A percentile compares a stretch with the other conserved stretches of the same genome.
Conservation (phyloP, 176 grass and related monocot species). For the Cenchrus fungigraminus region DNA sequence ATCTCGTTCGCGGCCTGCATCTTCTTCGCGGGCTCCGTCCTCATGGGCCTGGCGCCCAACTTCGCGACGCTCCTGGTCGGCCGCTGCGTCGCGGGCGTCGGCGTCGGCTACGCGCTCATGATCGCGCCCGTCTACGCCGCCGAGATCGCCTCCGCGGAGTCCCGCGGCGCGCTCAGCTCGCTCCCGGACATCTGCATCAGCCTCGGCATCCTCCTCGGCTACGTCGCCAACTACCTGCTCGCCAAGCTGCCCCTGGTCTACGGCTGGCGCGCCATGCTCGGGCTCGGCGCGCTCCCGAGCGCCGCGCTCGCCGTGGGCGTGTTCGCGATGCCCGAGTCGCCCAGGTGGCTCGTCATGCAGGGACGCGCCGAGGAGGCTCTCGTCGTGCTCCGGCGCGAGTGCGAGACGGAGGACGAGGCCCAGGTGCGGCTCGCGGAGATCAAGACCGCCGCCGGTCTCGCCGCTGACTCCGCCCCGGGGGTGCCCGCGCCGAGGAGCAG, state of each 20-base stretch:
- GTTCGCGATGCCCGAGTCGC: constrained; percentile 54
- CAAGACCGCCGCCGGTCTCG: neutral
- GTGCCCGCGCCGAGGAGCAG: neutral
- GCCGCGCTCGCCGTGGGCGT: constrained; percentile 31
- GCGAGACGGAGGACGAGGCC: constrained; percentile 33
- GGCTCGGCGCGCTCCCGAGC: constrained; percentile 41
- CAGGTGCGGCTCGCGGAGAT: constrained; percentile 51
- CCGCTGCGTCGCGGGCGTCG: constrained; percentile 52
- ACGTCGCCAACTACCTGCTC: constrained; percentile 53
- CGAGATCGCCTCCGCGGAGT: constrained; percentile 43
- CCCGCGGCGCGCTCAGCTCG: constrained; percentile 48
- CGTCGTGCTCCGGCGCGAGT: constrained; percentile 35
- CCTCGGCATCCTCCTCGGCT: constrained; percentile 56
- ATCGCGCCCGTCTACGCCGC: constrained; percentile 57
- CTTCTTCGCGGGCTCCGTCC: constrained; percentile 45
- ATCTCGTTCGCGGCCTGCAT: constrained; percentile 48
- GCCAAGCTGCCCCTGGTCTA: constrained; percentile 46
- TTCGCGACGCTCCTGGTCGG: constrained; percentile 44
- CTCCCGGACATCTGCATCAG: constrained; percentile 66
- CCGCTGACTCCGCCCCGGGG: neutral
- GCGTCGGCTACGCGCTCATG: constrained; percentile 62
- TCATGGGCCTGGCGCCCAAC: constrained; percentile 50
- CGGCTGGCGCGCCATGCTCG: constrained; percentile 59
- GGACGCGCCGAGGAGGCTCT: constrained; percentile 23
- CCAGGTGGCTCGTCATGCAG: constrained; percentile 55